Conservation (phyloP, 2,329 filamentous ascomycete genomes). For the Calonectria leucothoes region DNA sequence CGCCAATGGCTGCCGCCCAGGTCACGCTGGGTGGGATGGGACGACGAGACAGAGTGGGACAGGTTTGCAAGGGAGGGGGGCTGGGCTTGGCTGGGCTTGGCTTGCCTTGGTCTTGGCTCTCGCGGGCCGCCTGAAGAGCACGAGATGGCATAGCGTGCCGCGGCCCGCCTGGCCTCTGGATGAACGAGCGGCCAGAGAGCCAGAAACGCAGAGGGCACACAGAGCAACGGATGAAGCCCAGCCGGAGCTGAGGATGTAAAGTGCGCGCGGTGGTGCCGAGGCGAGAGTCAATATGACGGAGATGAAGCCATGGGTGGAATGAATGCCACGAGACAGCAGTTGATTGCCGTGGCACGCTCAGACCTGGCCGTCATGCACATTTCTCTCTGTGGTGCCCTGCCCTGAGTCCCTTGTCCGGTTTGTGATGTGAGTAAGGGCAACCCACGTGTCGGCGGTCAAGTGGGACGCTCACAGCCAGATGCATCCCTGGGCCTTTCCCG, state of each 20-base stretch:
- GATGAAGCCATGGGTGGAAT: background rate
- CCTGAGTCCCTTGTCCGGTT: background rate
- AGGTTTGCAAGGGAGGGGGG: slow-evolving; percentile 4
- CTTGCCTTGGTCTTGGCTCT: slow-evolving; percentile 8
- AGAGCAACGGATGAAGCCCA: background rate
- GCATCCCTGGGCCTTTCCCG: slow-evolving; percentile 17
- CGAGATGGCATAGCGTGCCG: background rate
- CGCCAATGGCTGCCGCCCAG: background rate
- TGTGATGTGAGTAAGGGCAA: background rate
- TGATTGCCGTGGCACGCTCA: background rate
- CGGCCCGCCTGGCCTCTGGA: background rate
- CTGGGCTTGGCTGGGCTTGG: slow-evolving; percentile 13
- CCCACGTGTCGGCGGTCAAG: slow-evolving; percentile 29
- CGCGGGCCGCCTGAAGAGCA: slow-evolving; percentile 6
- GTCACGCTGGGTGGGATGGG: slow-evolving; percentile 15
- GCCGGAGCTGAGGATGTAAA: background rate
- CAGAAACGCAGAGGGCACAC: too few relatives aligned
- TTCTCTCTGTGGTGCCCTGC: background rate
- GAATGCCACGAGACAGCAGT: slow-evolving; percentile 2
- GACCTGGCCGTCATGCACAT: background rate
- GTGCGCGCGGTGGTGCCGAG: background rate
- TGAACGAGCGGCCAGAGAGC: background rate
- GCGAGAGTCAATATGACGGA: background rate
- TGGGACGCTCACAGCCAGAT: slow-evolving; percentile 17
- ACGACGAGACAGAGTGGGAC: background rate